These are phyloP conservation scores for Viridothelium virens DNA, from an alignment of 495 filamentous ascomycete genomes.

Conservation along the genomic window DNA sequence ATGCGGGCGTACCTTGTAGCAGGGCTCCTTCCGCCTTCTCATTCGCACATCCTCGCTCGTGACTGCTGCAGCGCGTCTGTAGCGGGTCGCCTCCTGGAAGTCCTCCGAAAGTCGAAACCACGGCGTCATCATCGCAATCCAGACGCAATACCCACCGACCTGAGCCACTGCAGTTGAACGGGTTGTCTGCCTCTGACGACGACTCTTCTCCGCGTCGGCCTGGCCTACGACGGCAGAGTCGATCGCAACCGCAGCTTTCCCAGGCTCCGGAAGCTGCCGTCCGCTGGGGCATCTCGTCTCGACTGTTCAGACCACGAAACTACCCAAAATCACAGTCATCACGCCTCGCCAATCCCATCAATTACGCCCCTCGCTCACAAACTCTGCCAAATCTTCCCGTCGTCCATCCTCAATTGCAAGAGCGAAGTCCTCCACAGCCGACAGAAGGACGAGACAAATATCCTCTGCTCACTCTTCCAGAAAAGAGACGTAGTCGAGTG, in stretches of 20 bases:
- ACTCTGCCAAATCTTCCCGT: slow-evolving; percentile 40
- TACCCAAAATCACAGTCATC: slow-evolving; percentile 33
- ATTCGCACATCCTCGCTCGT: slow-evolving; percentile 1
- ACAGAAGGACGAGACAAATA: slow-evolving; percentile 50
- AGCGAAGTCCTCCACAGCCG: slow-evolving; percentile 24
- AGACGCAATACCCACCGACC: slow-evolving; percentile 2
- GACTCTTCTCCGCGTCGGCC: background rate
- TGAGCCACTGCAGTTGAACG: slow-evolving; percentile 7
- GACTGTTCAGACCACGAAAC: slow-evolving; percentile 25
- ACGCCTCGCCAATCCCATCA: slow-evolving; percentile 58
- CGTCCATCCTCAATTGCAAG: slow-evolving; percentile 42
- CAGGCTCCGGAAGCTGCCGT: slow-evolving; percentile 10
- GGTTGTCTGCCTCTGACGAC: background rate
- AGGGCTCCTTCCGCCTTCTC: background rate
- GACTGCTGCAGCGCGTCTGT: slow-evolving; percentile 7
- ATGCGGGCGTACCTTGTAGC: background rate
- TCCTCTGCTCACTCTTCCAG: slow-evolving; percentile 61
- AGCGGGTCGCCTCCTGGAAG: background rate
- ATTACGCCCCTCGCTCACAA: slow-evolving; percentile 47
- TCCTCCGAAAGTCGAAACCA: background rate
- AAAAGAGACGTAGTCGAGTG: slow-evolving; percentile 53
- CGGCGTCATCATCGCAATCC: slow-evolving; percentile 4
- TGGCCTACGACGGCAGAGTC: slow-evolving; percentile 6
- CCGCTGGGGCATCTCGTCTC: slow-evolving; percentile 29
- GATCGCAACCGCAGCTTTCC: background rate